phyloP scores from a whole-genome alignment of 768 basidiomycete genomes.

The Boletus pseudo-olivaceus region DNA sequence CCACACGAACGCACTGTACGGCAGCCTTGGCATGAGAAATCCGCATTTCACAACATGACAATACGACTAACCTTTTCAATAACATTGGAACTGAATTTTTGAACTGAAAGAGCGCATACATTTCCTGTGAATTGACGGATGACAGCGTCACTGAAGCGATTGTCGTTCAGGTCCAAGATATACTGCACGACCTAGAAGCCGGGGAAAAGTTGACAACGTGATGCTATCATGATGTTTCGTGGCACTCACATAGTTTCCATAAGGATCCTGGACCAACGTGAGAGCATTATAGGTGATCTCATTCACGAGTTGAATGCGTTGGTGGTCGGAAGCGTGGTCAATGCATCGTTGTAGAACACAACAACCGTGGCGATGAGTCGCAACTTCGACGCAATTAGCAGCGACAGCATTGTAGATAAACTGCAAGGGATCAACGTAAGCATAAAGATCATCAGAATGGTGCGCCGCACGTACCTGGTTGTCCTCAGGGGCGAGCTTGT shows the following conservation, averaged over 20 bases:
- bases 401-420: constrained; percentile 99
- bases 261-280: constrained; percentile 96
- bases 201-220: not conserved
- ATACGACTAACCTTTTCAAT: constrained; percentile 77
- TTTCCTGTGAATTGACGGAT: constrained; percentile 98
- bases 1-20: constrained; percentile 78
- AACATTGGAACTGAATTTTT: constrained; percentile 99
- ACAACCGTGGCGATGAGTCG: constrained; percentile 96
- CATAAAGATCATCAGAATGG: not conserved
- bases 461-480: constrained; percentile 66
- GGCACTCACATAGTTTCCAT: constrained; percentile 78
- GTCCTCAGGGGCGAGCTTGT: constrained; percentile 96
- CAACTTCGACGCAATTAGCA: constrained; percentile 97
- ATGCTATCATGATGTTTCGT: not conserved
- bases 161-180: constrained; percentile 97
- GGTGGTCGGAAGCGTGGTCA: constrained; percentile 95
- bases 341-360: constrained; percentile 98
- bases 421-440: constrained; percentile 34
- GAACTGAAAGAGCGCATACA: constrained; percentile 94
- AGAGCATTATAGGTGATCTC: constrained; percentile 99
- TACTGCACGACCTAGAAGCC: constrained; percentile 87
- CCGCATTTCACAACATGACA: not conserved
- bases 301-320: constrained; percentile 93
- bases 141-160: constrained; percentile 95
- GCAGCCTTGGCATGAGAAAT: not conserved